Base-by-base conservation (phyloP, 495 filamentous ascomycete species). In the Xylaria telfairii region DNA sequence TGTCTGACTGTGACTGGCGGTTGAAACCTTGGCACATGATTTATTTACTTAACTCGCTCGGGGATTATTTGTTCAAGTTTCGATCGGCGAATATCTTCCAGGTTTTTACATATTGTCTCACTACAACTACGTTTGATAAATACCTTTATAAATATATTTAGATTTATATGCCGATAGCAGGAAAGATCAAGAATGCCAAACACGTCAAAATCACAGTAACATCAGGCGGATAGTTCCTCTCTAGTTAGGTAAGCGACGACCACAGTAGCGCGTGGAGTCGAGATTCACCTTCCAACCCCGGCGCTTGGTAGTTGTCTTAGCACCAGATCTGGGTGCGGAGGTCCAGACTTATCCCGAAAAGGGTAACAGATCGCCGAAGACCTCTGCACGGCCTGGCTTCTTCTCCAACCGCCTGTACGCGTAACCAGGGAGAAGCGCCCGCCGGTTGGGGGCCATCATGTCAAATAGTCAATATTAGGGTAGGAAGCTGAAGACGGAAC, bases 291-390 rank as follows among this genome's bases (percentile, higher is more conserved):
- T 62, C 59, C 37, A 24, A 42, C 34, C 59, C 59, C 37, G 59
- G 34, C 59, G 24, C 37, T 62, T 62, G 21, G 64, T 53, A 42
- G 47, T 6, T 17, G 32, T 37, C 64, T 41, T 28, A 19, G 64
- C 47, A 24, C 63, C 49, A 54, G 64, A 30, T 26, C 4, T n/a
- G 17, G 47, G 1, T 39, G 64, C 64, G 28, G 64, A 66, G 34
- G 4, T n/a, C 62, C 44, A 28, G 39, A 3, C 46, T n/a, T 54
- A 1, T 26, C 32, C 42, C 47, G 21, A 66, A 66, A 53, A 32
- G 47, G 64, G 46, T 21, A 66, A 54, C 47, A 42, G 34, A 66
- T 66, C 64, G 64, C 47, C 64, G 15, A 2, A 28, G 4, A 39
- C 41, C 19, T 47, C 30, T 39, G 28, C 30, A 51, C 28, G 21